phyloP scores from a whole-genome alignment of 176 grass and related monocot genomes.

The Phoenix roebelenii region DNA sequence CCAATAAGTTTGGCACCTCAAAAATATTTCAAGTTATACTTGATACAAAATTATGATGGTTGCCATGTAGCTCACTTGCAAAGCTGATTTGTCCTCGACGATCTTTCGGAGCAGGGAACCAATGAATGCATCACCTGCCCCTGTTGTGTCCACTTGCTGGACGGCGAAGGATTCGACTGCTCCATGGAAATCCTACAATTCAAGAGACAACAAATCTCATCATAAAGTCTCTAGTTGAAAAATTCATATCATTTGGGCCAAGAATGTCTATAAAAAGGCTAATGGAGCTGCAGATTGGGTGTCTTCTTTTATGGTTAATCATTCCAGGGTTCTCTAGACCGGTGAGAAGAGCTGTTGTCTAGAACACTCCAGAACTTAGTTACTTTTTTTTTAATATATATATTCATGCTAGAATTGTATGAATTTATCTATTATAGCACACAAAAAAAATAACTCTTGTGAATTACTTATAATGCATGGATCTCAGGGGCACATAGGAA shows the following conservation, averaged over 20 bases:
- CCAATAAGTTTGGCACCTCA: no score
- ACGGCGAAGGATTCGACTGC: conserved; percentile 48
- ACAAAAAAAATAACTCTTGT: neutral
- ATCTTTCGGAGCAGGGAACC: neutral
- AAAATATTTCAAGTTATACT: neutral
- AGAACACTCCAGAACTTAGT: no score
- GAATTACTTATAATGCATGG: neutral
- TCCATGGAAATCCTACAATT: conserved; percentile 70
- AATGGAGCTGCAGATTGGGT: no score
- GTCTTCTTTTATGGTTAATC: no score
- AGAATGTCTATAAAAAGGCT: no score
- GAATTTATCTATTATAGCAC: no score
- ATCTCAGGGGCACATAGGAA: neutral
- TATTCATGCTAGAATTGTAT: no score
- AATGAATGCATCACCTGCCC: conserved; percentile 5
- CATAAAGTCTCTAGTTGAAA: neutral
- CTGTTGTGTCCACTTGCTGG: conserved; percentile 69
- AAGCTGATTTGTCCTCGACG: neutral
- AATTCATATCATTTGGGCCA: no score
- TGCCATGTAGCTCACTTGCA: neutral
- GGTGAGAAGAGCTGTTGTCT: no score
- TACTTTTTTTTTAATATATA: no score
- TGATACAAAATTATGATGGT: neutral
- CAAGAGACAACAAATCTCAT: neutral
- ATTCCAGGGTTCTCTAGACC: no score